Percentiles rank a stretch among this genome's conserved stretches.
phyloP scores from a whole-genome alignment of 2,329 filamentous ascomycete species.

The Setomelanomma holmii region DNA sequence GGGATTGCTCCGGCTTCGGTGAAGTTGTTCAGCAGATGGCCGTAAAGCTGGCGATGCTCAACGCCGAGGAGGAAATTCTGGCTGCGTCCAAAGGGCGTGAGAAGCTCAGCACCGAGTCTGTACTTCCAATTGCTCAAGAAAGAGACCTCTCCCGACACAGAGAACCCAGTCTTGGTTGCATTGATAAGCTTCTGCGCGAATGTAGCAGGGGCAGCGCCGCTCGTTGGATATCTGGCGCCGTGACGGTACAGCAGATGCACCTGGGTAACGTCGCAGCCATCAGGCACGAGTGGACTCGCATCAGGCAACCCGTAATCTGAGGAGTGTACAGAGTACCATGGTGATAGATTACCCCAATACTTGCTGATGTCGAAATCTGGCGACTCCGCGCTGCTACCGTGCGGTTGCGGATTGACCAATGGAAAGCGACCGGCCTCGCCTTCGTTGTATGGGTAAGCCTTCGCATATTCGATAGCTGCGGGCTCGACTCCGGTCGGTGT shows the following conservation, averaged over 20 bases:
- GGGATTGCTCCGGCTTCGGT: conserved; percentile 46
- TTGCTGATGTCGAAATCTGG: conserved; percentile 35
- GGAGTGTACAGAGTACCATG: conserved; percentile 39
- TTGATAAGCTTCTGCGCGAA: conserved; percentile 37
- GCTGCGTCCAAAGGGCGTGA: conserved; percentile 40
- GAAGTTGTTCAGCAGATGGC: conserved; percentile 55
- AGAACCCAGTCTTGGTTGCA: conserved; percentile 31
- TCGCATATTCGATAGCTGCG: conserved; percentile 36
- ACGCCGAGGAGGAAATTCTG: conserved; percentile 53
- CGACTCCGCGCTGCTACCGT: conserved; percentile 22
- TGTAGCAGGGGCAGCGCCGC: conserved; percentile 28
- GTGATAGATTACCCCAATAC: conserved; percentile 41
- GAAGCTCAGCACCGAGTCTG: conserved; percentile 39
- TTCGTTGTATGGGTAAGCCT: conserved; percentile 38
- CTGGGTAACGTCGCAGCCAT: conserved; percentile 37
- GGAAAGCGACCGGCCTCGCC: conserved; percentile 29
- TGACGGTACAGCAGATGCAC: conserved; percentile 40
- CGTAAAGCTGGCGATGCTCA: conserved; percentile 51
- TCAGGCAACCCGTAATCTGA: conserved; percentile 37
- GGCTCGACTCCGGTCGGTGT: conserved; percentile 39
- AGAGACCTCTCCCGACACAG: conserved; percentile 34
- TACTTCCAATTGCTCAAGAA: conserved; percentile 38
- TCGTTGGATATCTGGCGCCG: conserved; percentile 40
- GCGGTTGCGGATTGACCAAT: conserved; percentile 29
- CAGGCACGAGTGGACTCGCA: conserved; percentile 32